A percentile compares a stretch with the other conserved stretches of the same genome.
Conservation (phyloP, 2,329 filamentous ascomycete genomes). For the Aspergillus tamarii region DNA sequence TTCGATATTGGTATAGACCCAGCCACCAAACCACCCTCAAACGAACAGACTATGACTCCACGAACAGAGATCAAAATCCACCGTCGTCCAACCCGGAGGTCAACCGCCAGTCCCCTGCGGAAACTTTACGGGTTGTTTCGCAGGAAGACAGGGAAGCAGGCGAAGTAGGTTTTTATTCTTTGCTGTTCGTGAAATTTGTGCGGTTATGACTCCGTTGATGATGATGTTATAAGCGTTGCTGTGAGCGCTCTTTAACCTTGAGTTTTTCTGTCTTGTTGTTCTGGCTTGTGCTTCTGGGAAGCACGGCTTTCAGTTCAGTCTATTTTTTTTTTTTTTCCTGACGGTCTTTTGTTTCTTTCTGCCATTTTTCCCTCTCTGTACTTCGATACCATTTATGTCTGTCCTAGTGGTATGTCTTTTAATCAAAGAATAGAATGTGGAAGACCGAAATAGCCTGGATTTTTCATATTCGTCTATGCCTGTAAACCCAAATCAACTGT, state of each 20-base stretch:
- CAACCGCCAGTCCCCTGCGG: neutral
- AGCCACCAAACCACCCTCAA: neutral
- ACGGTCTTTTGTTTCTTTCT: neutral
- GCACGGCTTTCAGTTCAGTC: neutral
- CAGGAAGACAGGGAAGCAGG: neutral
- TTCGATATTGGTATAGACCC: neutral
- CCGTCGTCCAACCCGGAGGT: neutral
- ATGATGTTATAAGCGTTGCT: neutral
- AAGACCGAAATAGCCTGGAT: neutral
- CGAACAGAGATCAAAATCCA: neutral
- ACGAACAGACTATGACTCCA: neutral
- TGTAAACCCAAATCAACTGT: neutral
- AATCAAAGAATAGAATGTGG: neutral
- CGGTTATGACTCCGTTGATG: neutral
- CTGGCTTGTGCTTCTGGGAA: neutral
- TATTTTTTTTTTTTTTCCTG: neutral
- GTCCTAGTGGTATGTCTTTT: neutral
- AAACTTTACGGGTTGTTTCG: constrained; percentile 2
- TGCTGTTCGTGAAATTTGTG: neutral
- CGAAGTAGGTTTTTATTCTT: neutral
- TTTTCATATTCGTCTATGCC: neutral
- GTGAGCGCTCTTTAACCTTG: neutral
- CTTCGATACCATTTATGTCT: neutral
- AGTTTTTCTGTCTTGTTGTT: neutral
- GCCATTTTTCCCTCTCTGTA: neutral